Evolutionary conservation across 345 rosid genomes (phyloP).

Genomic region (Garcia nutans): DNA sequence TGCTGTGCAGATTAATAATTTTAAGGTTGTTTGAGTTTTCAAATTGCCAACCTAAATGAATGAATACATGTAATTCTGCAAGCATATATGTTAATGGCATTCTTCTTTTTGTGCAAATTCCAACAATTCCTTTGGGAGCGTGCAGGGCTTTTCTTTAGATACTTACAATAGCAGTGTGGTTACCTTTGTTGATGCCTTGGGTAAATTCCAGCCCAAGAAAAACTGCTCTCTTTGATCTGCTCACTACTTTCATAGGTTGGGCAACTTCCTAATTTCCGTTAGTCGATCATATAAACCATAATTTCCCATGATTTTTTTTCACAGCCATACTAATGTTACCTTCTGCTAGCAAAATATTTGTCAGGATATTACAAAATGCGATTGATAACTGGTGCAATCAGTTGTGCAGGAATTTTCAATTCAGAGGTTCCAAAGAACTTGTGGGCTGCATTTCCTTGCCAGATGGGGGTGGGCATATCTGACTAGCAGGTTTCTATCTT

Average conservation of each 20-base stretch:
- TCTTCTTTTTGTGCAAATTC: conserved; percentile 16
- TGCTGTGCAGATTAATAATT: neutral
- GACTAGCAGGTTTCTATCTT: conserved; percentile 27
- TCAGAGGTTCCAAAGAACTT: conserved; percentile 56
- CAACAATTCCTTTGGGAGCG: conserved; percentile 19
- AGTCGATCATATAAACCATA: neutral
- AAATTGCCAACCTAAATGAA: neutral
- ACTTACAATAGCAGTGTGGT: too few species aligned
- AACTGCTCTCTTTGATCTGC: conserved; percentile 24
- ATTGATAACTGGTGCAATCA: conserved; percentile 15
- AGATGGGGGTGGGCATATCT: conserved; percentile 47
- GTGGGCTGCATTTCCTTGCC: conserved; percentile 45
- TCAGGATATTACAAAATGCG: neutral
- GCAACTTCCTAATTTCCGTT: conserved; percentile 10
- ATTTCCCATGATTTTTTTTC: conserved; percentile 1
- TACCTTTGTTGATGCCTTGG: conserved; percentile 37
- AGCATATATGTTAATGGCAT: neutral
- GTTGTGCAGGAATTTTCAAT: conserved; percentile 56
- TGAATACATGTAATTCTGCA: neutral
- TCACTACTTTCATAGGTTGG: conserved; percentile 28
- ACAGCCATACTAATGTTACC: neutral
- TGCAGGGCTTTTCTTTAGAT: conserved; percentile 59
- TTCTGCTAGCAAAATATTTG: neutral
- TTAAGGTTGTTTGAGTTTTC: neutral
- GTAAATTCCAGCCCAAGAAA: conserved; percentile 30